Conservation (phyloP, 768 basidiomycete species). For the Mycena olivaceomarginata region DNA sequence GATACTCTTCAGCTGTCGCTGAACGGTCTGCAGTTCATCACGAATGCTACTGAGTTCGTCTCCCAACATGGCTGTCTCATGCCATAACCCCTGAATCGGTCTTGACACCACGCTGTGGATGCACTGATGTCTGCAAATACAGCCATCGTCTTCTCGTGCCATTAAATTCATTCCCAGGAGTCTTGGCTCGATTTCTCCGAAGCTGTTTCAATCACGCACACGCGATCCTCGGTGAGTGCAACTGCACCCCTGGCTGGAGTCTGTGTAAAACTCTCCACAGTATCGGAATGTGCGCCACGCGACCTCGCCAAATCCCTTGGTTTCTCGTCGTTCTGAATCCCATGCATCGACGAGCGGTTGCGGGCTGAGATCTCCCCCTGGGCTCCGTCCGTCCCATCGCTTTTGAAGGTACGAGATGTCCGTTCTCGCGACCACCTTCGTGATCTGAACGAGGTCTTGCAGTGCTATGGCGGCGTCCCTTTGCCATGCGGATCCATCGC, state of each 20-base stretch:
- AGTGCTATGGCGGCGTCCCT: constrained; percentile 4
- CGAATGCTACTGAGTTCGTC: neutral
- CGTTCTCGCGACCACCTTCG: neutral
- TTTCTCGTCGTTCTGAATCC: neutral
- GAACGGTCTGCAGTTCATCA: neutral
- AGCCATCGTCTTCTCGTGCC: neutral
- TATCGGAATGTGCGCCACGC: no score
- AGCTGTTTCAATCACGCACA: no score
- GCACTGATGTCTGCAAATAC: no score
- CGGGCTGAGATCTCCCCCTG: neutral
- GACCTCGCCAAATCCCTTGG: neutral
- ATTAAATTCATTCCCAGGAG: neutral
- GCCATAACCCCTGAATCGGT: neutral
- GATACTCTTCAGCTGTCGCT: neutral
- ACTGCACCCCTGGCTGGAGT: neutral
- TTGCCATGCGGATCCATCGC: neutral
- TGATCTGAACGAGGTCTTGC: constrained; percentile 10
- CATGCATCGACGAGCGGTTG: neutral
- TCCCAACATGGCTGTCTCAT: neutral
- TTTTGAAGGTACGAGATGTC: constrained; percentile 10
- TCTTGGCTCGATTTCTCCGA: no score
- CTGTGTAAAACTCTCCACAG: no score
- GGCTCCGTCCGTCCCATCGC: neutral
- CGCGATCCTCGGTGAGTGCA: neutral
- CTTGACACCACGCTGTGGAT: neutral